Conservation (phyloP, 164 flowering plant genomes). For the Aristolochia contorta region DNA sequence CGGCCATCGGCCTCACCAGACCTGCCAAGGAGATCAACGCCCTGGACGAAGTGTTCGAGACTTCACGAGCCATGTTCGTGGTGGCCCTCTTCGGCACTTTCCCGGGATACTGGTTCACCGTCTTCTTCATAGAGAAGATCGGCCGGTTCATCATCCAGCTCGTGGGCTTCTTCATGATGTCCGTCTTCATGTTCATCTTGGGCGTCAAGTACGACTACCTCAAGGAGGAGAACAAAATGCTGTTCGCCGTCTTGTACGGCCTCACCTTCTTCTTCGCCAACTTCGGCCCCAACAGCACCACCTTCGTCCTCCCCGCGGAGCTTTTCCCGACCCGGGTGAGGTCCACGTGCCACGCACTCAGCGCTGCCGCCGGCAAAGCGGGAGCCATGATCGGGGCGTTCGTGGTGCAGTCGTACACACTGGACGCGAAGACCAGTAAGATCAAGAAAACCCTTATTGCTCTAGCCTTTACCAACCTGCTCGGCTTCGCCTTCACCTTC, state of each 20-base stretch:
- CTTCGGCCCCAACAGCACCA: conserved; percentile 47
- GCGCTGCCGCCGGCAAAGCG: conserved; percentile 48
- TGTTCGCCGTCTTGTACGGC: conserved; percentile 33
- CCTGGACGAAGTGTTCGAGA: conserved; percentile 41
- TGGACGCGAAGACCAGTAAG: conserved; percentile 6
- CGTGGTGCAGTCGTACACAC: conserved; percentile 27
- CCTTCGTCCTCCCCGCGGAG: conserved; percentile 50
- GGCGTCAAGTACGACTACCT: conserved; percentile 36
- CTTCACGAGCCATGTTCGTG: conserved; percentile 56
- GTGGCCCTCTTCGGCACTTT: conserved; percentile 52
- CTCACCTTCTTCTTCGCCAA: conserved; percentile 50
- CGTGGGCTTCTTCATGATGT: conserved; percentile 71
- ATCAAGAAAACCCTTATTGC: conserved; percentile 29
- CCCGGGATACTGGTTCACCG: conserved; percentile 89
- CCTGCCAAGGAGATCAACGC: conserved; percentile 54
- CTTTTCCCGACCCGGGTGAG: conserved; percentile 43
- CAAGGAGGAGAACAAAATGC: conserved; percentile 4
- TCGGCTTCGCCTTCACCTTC: conserved; percentile 45
- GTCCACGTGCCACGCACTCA: conserved; percentile 48
- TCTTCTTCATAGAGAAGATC: conserved; percentile 51
- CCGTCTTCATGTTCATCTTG: conserved; percentile 68
- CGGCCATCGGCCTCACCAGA: conserved; percentile 59
- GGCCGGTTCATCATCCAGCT: conserved; percentile 64
- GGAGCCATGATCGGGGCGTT: conserved; percentile 49
- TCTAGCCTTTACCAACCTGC: conserved; percentile 32